Conservation (phyloP, 2,329 filamentous ascomycete species). For the Stachybotrys echinatus region DNA sequence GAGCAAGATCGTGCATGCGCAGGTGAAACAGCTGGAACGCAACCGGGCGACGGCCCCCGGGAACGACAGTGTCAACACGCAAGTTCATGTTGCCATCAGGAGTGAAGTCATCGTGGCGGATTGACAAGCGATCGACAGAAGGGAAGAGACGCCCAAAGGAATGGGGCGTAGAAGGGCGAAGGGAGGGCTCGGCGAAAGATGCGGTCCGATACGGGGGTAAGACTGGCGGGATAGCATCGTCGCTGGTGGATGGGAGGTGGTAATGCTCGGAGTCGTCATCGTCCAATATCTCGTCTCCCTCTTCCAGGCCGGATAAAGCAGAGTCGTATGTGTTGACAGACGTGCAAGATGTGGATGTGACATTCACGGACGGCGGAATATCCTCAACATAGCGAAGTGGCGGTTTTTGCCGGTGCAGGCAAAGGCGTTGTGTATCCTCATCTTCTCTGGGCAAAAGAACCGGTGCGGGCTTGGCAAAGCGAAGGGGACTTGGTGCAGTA, state of each 20-base stretch:
- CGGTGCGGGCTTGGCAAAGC: background rate
- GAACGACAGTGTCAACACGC: constrained; percentile 73
- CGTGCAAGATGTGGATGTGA: constrained; percentile 23
- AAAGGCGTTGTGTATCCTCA: background rate
- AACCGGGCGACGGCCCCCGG: constrained; percentile 55
- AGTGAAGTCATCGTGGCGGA: constrained; percentile 87
- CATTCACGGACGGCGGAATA: constrained; percentile 1
- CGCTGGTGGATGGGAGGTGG: constrained; percentile 2
- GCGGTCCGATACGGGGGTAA: constrained; percentile 58
- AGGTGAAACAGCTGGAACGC: constrained; percentile 82
- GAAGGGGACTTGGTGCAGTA: background rate
- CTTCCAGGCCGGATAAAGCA: constrained; percentile 38
- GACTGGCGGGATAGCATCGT: constrained; percentile 37
- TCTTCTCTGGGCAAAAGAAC: background rate
- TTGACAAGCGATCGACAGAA: constrained; percentile 71
- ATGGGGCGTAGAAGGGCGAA: constrained; percentile 71
- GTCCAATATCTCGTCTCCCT: constrained; percentile 13
- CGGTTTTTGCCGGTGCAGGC: background rate
- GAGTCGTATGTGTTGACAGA: constrained; percentile 81
- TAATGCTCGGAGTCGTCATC: constrained; percentile 11
- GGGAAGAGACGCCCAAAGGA: constrained; percentile 86
- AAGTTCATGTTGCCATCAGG: constrained; percentile 96
- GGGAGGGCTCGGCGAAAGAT: constrained; percentile 53
- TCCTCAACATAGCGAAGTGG: background rate
- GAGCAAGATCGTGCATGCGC: constrained; percentile 85